A percentile compares a stretch with the other conserved stretches of the same genome.
These are phyloP conservation scores for Coemansia sp. DNA, from an alignment of 192 early-diverging fungal species.

Conservation along the genomic window DNA sequence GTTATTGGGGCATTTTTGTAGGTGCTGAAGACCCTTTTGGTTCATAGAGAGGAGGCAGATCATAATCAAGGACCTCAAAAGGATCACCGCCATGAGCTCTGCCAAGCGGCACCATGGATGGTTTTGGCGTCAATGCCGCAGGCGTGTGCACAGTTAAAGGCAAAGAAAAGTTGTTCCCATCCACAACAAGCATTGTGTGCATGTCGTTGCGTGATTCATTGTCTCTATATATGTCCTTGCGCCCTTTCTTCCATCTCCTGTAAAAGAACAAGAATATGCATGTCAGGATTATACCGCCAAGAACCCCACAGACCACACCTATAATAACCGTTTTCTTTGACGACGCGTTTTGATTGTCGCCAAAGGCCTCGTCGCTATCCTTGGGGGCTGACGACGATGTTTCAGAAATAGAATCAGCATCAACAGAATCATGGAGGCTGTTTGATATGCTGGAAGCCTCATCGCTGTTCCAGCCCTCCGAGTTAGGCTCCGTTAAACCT, in stretches of 20 bases:
- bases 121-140: background rate
- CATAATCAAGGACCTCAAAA: background rate
- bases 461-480: background rate
- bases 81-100: background rate
- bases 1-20: too few species aligned
- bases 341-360: too few species aligned
- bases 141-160: background rate
- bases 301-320: background rate
- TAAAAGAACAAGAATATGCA: background rate
- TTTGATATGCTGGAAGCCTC: too few species aligned
- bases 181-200: background rate
- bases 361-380: too few species aligned
- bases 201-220: background rate
- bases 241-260: background rate
- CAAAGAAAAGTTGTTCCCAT: background rate
- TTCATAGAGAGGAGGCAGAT: conserved; percentile 3
- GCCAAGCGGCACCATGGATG: background rate
- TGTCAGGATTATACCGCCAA: conserved; percentile 2
- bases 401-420: background rate
- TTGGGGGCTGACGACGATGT: background rate
- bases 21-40: background rate
- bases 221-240: background rate
- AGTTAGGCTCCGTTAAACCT: background rate
- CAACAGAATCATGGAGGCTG: too few species aligned
- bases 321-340: conserved; percentile 5